Evolutionary conservation across 257 asterid genomes (phyloP).

Genomic region (Coffea canephora): DNA sequence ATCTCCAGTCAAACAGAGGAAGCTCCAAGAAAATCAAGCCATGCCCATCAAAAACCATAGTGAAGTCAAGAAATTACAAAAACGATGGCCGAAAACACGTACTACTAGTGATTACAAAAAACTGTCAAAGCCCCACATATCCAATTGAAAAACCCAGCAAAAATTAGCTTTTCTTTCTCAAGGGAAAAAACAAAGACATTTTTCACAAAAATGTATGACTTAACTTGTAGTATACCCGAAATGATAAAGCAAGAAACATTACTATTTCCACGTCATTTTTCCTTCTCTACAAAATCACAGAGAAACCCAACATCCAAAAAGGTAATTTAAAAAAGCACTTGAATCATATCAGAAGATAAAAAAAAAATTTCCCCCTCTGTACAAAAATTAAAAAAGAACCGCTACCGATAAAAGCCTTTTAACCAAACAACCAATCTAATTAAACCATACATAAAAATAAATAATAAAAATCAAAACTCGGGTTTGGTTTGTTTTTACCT

Average conservation of each 20-base stretch:
- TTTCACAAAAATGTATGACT: background rate
- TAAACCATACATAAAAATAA: background rate
- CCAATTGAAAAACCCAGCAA: background rate
- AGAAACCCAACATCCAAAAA: background rate
- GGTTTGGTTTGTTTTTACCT: slow-evolving; percentile 41
- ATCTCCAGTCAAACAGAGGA: background rate
- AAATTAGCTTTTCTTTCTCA: background rate
- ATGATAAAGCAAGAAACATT: background rate
- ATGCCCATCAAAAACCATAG: background rate
- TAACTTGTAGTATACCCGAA: background rate
- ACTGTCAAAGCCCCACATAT: slow-evolving; percentile 5
- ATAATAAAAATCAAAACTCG: background rate
- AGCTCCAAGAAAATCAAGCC: background rate
- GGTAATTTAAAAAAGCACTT: background rate
- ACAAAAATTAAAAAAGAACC: background rate
- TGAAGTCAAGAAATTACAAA: background rate
- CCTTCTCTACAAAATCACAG: slow-evolving; percentile 5
- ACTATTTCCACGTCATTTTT: slow-evolving; percentile 11
- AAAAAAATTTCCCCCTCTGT: background rate
- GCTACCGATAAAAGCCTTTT: background rate
- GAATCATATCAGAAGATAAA: background rate
- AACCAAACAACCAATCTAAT: background rate
- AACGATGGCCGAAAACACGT: background rate
- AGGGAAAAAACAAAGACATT: background rate
- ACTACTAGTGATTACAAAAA: background rate